Base-by-base conservation (phyloP, 2,329 filamentous ascomycete species). In the Phialophora macrospora region DNA sequence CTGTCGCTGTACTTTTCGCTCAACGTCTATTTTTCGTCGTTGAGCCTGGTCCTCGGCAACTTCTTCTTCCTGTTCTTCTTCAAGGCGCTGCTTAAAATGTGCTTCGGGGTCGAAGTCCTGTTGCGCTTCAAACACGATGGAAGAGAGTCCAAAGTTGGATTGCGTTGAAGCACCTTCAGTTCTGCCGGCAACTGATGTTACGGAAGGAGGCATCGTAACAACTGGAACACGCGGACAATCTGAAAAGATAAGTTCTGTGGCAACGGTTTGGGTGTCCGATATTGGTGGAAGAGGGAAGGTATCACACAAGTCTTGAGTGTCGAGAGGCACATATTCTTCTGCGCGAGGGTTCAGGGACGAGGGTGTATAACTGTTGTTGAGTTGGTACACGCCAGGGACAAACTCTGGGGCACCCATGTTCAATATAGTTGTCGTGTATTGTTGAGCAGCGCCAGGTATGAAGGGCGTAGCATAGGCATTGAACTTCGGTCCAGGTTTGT, bases 41-140 rank as follows among this genome's bases (percentile, higher is more conserved):
- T 51, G 48, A 5, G 48, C 48, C 48, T 51, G 9, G 32, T 26
- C 55, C 22, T 44, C 8, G 12, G 38, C 41, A 9, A 26, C 22
- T 14, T 30, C 24, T n/a, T 26, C 17, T 30, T 22, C 11, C 6
- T 20, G 41, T 26, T 49, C 56, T 59, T 28, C 56, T 26, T 32
- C 41, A 12, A 26, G 20, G 6, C 17, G 26, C 38, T 59, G 56
- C 14, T 48, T 17, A 20, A 46, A 60, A 4, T 32, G 22, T 4
- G 48, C 32, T 24, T 66, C 60, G 17, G 34, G 22, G 17, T 62
- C 64, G 38, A 60, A 62, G 26, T 62, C 55, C 12, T 28, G 24
- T 6, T 62, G 34, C 22, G 60, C 48, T 54, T 59, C 60, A 26
- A 59, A 62, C 17, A 26, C 32, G 38, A 26, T n/a, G 5, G 22